Evolutionary conservation across 192 early-diverging fungal genomes (phyloP).

Genomic region (Linnemannia hyalina): DNA sequence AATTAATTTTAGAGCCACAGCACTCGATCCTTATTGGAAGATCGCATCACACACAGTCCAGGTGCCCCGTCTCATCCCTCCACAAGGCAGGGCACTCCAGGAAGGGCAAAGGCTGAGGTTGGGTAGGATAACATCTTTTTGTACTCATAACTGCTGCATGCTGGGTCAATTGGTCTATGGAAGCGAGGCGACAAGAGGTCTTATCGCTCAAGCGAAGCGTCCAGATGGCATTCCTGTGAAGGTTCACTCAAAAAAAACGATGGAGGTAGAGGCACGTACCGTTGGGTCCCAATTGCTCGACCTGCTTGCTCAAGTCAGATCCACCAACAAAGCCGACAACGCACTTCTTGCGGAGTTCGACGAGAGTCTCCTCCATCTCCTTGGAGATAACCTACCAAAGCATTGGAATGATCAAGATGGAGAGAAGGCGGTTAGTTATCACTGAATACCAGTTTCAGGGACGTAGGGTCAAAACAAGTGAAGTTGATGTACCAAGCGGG

Average conservation of each 20-base stretch:
- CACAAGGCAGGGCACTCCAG: not conserved
- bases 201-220: not conserved
- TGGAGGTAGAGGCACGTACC: conserved; percentile 61
- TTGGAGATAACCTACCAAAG: conserved; percentile 76
- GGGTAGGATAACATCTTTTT: not conserved
- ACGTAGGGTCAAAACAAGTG: not conserved
- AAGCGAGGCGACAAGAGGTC: not conserved
- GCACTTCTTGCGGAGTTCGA: conserved; percentile 86
- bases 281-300: conserved; percentile 92
- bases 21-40: not conserved
- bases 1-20: conserved; percentile 19
- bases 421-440: not conserved
- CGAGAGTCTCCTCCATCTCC: conserved; percentile 83
- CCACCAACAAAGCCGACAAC: conserved; percentile 98
- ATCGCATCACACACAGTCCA: not conserved
- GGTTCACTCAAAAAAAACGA: not conserved
- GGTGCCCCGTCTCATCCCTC: not conserved
- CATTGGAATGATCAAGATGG: not conserved
- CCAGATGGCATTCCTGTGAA: not conserved
- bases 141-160: not conserved
- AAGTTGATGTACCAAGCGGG: conserved; percentile 78
- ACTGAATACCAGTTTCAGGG: not conserved
- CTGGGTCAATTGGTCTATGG: conserved; percentile 23
- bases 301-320: conserved; percentile 93
- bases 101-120: not conserved